phyloP scores from a whole-genome alignment of 164 flowering plant genomes.

The Pachysandra terminalis region DNA sequence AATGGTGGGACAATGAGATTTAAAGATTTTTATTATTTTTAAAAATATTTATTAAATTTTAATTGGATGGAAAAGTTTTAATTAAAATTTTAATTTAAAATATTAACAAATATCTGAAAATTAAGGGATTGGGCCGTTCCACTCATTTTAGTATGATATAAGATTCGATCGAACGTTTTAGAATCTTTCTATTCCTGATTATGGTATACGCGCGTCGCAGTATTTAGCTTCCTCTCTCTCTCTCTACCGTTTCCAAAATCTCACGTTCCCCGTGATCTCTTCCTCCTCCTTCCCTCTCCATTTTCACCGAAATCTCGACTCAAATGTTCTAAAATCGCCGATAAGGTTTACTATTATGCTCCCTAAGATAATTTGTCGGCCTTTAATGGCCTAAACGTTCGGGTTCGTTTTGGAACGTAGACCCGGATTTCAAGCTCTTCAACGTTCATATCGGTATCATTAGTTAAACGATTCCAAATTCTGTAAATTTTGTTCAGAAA shows the following conservation, averaged over 20 bases:
- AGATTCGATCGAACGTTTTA: slow-evolving; percentile 8
- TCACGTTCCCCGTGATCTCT: not conserved
- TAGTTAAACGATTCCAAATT: not conserved
- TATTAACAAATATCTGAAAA: too few relatives aligned
- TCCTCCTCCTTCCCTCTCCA: not conserved
- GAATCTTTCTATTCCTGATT: slow-evolving; percentile 4
- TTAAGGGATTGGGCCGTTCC: not conserved
- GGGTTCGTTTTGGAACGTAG: not conserved
- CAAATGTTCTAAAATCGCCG: not conserved
- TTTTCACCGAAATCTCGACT: not conserved
- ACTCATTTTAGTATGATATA: too few relatives aligned
- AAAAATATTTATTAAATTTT: too few relatives aligned
- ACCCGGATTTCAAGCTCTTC: not conserved
- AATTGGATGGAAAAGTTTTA: too few relatives aligned
- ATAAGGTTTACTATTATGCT: not conserved
- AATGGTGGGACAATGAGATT: too few relatives aligned
- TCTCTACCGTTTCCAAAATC: not conserved
- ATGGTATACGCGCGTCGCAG: slow-evolving; percentile 13
- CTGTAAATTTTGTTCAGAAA: not conserved
- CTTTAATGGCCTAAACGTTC: not conserved
- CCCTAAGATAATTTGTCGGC: not conserved
- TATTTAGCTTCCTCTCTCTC: not conserved
- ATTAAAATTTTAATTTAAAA: too few relatives aligned
- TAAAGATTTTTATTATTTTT: too few relatives aligned
- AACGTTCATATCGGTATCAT: not conserved